phyloP scores from a whole-genome alignment of 495 filamentous ascomycete genomes.

The Aspergillus saccharolyticus region DNA sequence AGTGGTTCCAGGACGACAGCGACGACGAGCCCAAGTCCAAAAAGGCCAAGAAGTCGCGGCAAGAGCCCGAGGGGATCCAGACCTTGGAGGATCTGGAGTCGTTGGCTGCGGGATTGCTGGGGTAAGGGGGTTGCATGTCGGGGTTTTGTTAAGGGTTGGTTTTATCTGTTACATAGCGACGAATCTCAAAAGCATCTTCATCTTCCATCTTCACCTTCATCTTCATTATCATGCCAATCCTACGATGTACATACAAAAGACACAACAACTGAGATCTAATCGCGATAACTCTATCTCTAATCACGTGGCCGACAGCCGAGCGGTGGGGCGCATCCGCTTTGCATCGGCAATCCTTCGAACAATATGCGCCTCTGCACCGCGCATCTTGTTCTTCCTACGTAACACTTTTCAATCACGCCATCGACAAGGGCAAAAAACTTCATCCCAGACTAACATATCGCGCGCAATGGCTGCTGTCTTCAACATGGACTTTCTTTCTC shows the following conservation, averaged over 20 bases:
- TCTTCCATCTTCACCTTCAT: background rate
- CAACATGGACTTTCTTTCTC: background rate
- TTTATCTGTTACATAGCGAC: conserved; percentile 12
- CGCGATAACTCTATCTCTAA: background rate
- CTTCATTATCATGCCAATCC: too few species aligned
- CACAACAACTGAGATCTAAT: too few species aligned
- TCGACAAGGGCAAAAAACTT: conserved; percentile 2
- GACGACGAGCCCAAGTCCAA: conserved; percentile 41
- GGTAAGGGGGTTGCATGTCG: conserved; percentile 23
- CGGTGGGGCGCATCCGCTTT: background rate
- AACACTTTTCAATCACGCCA: conserved; percentile 12
- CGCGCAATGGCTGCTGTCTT: background rate
- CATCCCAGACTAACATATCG: background rate
- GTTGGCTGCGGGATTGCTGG: conserved; percentile 77
- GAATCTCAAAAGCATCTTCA: conserved; percentile 18
- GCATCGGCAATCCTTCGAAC: conserved; percentile 2
- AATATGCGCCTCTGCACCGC: background rate
- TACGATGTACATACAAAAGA: too few species aligned
- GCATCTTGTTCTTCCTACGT: conserved; percentile 4
- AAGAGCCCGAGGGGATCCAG: conserved; percentile 60
- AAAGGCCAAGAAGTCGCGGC: conserved; percentile 35
- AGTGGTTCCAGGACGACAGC: conserved; percentile 34
- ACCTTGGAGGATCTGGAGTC: conserved; percentile 88
- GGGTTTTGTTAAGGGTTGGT: conserved; percentile 1
- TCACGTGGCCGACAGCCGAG: background rate